Evolutionary conservation across 345 rosid genomes (phyloP).

Genomic region (Xanthoceras sorbifolium): DNA sequence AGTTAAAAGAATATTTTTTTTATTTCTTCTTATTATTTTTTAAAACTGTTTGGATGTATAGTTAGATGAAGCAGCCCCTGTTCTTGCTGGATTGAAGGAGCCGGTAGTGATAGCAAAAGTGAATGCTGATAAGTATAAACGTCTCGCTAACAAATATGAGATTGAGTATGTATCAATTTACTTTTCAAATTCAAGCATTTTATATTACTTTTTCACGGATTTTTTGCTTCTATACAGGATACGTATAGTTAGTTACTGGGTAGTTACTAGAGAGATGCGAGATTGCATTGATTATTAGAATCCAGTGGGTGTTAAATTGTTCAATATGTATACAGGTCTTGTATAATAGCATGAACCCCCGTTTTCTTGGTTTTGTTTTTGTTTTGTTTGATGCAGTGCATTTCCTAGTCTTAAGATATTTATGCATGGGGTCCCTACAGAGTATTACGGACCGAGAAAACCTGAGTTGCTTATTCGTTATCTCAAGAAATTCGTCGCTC

Average conservation of each 20-base stretch:
- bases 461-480: slow-evolving; percentile 78
- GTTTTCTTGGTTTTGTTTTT: background rate
- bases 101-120: slow-evolving; percentile 88
- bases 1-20: background rate
- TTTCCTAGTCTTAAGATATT: slow-evolving; percentile 84
- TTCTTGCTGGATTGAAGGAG: slow-evolving; percentile 65
- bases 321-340: no score
- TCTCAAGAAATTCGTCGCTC: slow-evolving; percentile 88
- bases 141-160: slow-evolving; percentile 70
- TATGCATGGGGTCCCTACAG: slow-evolving; percentile 78
- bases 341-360: background rate
- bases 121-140: slow-evolving; percentile 73
- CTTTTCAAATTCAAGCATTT: background rate
- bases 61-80: slow-evolving; percentile 91
- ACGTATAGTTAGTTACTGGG: background rate
- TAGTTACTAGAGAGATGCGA: background rate
- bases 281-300: background rate
- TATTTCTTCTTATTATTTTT: no score
- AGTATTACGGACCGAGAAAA: slow-evolving; percentile 87
- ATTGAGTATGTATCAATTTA: slow-evolving; percentile 58
- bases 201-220: no score
- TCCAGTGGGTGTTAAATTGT: background rate
- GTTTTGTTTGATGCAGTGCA: slow-evolving; percentile 51
- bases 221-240: background rate
- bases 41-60: slow-evolving; percentile 42